Evolutionary conservation across 768 basidiomycete species (phyloP).

Genomic region (Kwoniella sp.): DNA sequence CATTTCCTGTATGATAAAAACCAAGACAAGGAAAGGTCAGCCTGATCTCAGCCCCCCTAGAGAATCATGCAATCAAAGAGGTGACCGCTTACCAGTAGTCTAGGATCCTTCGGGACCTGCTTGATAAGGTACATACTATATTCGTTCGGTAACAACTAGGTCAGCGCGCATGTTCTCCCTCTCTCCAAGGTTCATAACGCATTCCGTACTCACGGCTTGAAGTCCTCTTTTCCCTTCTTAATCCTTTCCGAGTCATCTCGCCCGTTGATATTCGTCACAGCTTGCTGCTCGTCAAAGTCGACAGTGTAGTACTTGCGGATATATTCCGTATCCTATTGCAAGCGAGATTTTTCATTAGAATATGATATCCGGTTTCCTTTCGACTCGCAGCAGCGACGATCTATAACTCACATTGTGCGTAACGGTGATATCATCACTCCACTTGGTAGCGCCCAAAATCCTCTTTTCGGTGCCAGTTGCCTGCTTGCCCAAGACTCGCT

Average conservation of each 20-base stretch:
- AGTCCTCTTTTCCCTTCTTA: constrained; percentile 51
- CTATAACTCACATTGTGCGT: constrained; percentile 59
- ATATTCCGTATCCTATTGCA: constrained; percentile 54
- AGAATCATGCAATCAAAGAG: not conserved
- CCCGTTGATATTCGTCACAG: constrained; percentile 51
- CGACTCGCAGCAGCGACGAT: too few species aligned
- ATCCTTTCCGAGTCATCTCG: constrained; percentile 55
- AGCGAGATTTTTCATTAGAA: not conserved
- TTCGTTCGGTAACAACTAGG: too few species aligned
- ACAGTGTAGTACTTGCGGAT: constrained; percentile 57
- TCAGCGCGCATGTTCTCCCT: too few species aligned
- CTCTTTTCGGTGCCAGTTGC: constrained; percentile 58
- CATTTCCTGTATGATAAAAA: constrained; percentile 52
- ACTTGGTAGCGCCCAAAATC: constrained; percentile 60
- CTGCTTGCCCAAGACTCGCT: constrained; percentile 58
- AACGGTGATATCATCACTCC: constrained; percentile 60
- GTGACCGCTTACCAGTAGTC: constrained; percentile 44
- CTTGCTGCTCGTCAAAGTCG: constrained; percentile 50
- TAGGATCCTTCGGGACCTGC: constrained; percentile 50
- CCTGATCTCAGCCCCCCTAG: too few species aligned
- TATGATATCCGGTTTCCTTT: too few species aligned
- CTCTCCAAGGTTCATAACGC: not conserved
- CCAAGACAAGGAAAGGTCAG: constrained; percentile 7
- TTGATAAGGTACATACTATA: constrained; percentile 59
- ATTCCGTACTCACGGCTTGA: constrained; percentile 52